Conservation (phyloP, 1,284 basidiomycete genomes). For the Boletus mariae region DNA sequence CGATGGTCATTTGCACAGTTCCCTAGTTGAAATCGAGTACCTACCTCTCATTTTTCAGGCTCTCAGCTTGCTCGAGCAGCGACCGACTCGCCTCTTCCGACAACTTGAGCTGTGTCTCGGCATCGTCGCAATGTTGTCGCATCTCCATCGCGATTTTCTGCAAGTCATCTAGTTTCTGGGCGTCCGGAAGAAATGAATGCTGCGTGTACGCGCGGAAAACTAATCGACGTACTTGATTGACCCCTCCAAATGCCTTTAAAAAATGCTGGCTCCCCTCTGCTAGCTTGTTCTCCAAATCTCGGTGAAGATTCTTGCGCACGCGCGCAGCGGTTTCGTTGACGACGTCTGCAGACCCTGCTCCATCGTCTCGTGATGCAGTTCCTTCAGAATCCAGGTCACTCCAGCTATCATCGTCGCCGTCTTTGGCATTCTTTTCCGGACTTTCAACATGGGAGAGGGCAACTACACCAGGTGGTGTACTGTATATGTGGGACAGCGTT, state of each 20-base stretch:
- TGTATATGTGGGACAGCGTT: conserved; percentile 79
- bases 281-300: conserved; percentile 79
- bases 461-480: conserved; percentile 15
- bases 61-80: conserved; percentile 85
- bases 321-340: conserved; percentile 57
- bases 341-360: conserved; percentile 21
- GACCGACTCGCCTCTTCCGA: conserved; percentile 80
- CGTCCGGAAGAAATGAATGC: not conserved
- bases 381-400: conserved; percentile 20
- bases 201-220: not conserved
- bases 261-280: conserved; percentile 80
- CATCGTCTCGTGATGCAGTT: conserved; percentile 6
- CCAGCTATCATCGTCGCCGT: conserved; percentile 37
- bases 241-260: conserved; percentile 77
- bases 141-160: conserved; percentile 22
- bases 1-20: conserved; percentile 1
- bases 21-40: conserved; percentile 15
- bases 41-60: conserved; percentile 76
- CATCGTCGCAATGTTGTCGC: conserved; percentile 37
- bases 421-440: conserved; percentile 19
- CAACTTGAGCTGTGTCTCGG: conserved; percentile 71
- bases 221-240: conserved; percentile 70
- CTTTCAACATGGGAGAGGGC: not conserved
- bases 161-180: conserved; percentile 25
- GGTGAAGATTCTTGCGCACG: conserved; percentile 75